phyloP scores from a whole-genome alignment of 495 filamentous ascomycete species.

The Barbatosphaeria neglecta region DNA sequence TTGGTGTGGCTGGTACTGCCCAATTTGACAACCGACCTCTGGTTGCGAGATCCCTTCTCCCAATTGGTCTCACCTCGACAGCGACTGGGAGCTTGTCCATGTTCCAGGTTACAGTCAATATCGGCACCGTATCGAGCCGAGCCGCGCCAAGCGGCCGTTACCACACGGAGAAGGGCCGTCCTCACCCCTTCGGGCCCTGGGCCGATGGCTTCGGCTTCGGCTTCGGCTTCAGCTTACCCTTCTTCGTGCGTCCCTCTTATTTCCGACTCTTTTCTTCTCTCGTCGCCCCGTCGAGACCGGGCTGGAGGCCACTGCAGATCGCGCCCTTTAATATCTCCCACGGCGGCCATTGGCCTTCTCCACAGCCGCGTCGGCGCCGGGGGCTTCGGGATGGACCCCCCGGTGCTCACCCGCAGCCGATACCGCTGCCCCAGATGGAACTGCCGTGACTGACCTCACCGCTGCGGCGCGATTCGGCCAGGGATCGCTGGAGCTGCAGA shows the following conservation, averaged over 20 bases:
- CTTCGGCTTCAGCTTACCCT: background rate
- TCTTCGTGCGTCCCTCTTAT: background rate
- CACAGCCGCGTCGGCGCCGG: background rate
- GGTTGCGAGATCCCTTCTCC: too few species aligned
- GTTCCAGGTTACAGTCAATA: too few species aligned
- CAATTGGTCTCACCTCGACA: too few species aligned
- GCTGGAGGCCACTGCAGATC: too few species aligned
- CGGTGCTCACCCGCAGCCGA: background rate
- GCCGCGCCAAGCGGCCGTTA: too few species aligned
- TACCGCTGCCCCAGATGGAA: background rate
- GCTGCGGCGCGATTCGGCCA: background rate
- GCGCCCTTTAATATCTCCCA: background rate
- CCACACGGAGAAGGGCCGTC: too few species aligned
- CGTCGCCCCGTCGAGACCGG: background rate
- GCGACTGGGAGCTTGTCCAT: too few species aligned
- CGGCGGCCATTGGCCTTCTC: background rate
- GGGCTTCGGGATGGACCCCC: background rate
- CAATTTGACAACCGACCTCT: too few species aligned
- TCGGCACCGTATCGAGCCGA: background rate
- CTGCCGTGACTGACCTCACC: background rate
- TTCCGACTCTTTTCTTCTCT: background rate
- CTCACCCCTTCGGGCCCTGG: too few species aligned
- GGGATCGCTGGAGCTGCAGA: too few species aligned
- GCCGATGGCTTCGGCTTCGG: background rate
- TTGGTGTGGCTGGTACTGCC: too few species aligned